phyloP scores from a whole-genome alignment of 495 filamentous ascomycete species.

The Aspergillus diversus region DNA sequence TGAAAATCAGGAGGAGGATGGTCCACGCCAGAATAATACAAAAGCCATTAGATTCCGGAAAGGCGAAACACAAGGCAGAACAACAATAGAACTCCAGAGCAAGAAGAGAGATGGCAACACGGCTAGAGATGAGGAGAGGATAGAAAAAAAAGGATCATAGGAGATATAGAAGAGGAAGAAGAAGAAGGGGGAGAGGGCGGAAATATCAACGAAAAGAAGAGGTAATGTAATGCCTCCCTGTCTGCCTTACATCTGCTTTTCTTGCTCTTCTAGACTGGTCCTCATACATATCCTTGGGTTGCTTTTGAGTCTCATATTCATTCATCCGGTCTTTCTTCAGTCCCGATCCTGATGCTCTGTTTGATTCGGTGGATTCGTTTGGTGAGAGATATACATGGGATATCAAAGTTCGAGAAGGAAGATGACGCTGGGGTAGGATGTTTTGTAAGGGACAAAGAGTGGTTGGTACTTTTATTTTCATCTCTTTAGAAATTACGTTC shows the following conservation, averaged over 20 bases:
- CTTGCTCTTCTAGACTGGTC: background rate
- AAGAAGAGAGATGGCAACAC: conserved; percentile 17
- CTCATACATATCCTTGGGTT: background rate
- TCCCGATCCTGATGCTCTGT: background rate
- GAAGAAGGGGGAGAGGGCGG: background rate
- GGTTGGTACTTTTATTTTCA: background rate
- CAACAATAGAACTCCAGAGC: conserved; percentile 19
- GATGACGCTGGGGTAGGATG: background rate
- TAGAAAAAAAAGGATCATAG: conserved; percentile 2
- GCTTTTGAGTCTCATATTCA: background rate
- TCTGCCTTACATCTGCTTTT: conserved; percentile 2
- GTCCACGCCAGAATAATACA: conserved; percentile 18
- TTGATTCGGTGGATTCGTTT: background rate
- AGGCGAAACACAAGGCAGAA: conserved; percentile 9
- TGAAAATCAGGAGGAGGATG: conserved; percentile 3
- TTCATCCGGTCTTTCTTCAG: background rate
- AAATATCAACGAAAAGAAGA: conserved; percentile 9
- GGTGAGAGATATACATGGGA: conserved; percentile 8
- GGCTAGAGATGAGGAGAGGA: conserved; percentile 18
- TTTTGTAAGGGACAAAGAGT: background rate
- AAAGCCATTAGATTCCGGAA: conserved; percentile 17
- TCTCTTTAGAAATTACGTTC: conserved; percentile 50
- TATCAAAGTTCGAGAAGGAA: conserved; percentile 7
- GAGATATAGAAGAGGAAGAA: too few species aligned
- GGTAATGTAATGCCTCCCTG: background rate